Percentiles rank a stretch among this genome's conserved stretches.
Conservation (phyloP, 257 asterid genomes). For the Nemophila menziesii region DNA sequence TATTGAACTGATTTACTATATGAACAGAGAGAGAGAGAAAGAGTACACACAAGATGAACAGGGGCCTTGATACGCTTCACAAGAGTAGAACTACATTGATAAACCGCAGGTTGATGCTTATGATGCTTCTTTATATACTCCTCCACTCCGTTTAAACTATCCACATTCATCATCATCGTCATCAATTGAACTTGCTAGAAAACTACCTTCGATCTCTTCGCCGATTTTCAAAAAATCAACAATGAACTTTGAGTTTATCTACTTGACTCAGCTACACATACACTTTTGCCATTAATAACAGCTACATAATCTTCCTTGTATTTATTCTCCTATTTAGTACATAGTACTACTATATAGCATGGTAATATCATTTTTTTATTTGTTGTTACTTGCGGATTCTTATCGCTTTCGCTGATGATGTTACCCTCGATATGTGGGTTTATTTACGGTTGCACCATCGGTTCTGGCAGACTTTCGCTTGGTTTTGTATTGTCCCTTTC, state of each 20-base stretch:
- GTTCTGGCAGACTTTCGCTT: too few species aligned
- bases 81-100: constrained; percentile 59
- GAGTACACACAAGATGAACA: constrained; percentile 45
- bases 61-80: constrained; percentile 64
- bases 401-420: neutral
- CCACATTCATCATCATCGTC: constrained; percentile 27
- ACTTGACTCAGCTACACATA: neutral
- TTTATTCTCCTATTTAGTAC: neutral
- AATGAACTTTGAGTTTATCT: neutral
- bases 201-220: neutral
- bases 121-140: constrained; percentile 42
- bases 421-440: neutral
- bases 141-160: constrained; percentile 38
- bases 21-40: neutral
- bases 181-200: neutral
- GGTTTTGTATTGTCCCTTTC: neutral
- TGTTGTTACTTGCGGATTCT: neutral
- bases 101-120: constrained; percentile 34
- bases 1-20: too few species aligned
- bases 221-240: neutral
- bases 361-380: too few species aligned
- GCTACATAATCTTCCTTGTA: neutral
- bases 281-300: neutral
- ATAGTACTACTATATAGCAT: too few species aligned
- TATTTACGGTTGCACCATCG: neutral